A percentile compares a stretch with the other conserved stretches of the same genome.
Conservation (phyloP, 2,329 filamentous ascomycete genomes). For the Ustulina deusta region DNA sequence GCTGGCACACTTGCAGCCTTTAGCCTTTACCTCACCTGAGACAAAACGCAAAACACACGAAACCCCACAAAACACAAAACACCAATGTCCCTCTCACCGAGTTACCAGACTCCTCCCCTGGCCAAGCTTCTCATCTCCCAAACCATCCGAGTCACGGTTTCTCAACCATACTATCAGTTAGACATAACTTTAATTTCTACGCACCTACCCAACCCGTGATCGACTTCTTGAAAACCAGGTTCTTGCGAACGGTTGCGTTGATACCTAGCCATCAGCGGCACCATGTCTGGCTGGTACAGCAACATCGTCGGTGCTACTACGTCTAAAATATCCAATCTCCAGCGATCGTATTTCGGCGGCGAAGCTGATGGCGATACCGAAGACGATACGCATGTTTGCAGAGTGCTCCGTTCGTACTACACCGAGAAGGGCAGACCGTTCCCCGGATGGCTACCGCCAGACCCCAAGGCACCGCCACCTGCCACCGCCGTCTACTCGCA, state of each 20-base stretch:
- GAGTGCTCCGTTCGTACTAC: conserved; percentile 93
- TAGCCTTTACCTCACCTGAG: conserved; percentile 26
- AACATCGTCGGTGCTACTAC: conserved; percentile 75
- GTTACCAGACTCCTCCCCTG: background rate
- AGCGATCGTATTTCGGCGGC: conserved; percentile 75
- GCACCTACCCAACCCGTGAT: background rate
- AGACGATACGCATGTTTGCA: conserved; percentile 94
- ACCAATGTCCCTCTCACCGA: conserved; percentile 11
- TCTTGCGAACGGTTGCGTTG: conserved; percentile 5
- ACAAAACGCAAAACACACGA: conserved; percentile 32
- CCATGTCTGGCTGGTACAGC: conserved; percentile 85
- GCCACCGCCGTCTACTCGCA: conserved; percentile 66
- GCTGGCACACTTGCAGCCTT: background rate
- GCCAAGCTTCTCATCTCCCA: background rate
- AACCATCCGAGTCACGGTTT: background rate
- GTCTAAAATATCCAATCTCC: conserved; percentile 73
- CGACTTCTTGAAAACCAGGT: background rate
- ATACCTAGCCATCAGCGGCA: conserved; percentile 41
- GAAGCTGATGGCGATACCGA: conserved; percentile 79
- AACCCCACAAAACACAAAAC: conserved; percentile 24
- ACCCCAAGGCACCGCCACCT: conserved; percentile 79
- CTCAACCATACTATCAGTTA: background rate
- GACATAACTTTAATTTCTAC: background rate
- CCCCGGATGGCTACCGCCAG: conserved; percentile 88
- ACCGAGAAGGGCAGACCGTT: conserved; percentile 84